Conservation (phyloP, 305 asterid genomes). For the Euphrasia arctica region DNA sequence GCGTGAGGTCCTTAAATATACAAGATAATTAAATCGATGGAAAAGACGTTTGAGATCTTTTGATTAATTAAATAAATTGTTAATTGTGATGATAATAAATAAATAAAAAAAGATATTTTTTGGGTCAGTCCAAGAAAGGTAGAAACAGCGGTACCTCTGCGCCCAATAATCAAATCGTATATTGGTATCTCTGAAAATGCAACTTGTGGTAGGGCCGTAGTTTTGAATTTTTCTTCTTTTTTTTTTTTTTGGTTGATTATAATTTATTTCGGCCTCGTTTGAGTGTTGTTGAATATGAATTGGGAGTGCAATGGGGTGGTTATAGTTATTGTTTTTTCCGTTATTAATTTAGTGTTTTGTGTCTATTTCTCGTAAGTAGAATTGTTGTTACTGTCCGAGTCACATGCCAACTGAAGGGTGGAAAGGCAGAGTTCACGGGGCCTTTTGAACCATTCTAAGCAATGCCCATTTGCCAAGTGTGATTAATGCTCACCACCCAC, state of each 20-base stretch:
- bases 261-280: background rate
- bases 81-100: too few species aligned
- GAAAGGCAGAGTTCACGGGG: constrained; percentile 50
- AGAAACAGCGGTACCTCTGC: constrained; percentile 1
- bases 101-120: constrained; percentile 17
- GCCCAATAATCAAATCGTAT: constrained; percentile 19
- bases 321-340: background rate
- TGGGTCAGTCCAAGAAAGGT: constrained; percentile 32
- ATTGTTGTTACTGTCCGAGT: constrained; percentile 24
- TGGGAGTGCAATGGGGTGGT: background rate
- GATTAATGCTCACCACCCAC: constrained; percentile 26
- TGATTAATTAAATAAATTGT: background rate
- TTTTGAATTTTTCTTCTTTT: background rate
- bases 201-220: constrained; percentile 18
- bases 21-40: background rate
- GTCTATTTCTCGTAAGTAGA: background rate
- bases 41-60: constrained; percentile 1
- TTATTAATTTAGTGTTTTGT: background rate
- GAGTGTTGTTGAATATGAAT: background rate
- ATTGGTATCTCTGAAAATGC: background rate
- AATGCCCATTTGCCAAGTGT: constrained; percentile 32
- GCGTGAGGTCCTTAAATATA: constrained; percentile 34
- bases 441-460: constrained; percentile 20
- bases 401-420: constrained; percentile 26
- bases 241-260: background rate